Evolutionary conservation across 345 rosid genomes (phyloP), one percentile per base, ranked within the genome.

Genomic region (Eutrema yunnanense): DNA sequence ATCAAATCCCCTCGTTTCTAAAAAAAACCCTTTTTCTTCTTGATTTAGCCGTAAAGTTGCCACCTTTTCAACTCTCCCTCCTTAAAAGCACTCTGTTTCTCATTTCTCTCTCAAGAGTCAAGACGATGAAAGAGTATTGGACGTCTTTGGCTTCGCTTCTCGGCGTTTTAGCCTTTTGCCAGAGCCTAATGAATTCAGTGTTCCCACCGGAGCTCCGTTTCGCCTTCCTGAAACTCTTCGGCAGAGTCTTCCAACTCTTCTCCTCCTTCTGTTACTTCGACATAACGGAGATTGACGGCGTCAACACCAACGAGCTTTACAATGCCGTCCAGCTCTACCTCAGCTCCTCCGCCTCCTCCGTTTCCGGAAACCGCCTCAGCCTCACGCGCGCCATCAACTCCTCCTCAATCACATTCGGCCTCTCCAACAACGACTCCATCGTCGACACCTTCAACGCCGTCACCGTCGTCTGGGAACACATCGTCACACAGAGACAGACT

Each of bases 271-370:
- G 87, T 64, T 90, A 90, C 87, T 92, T 84, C 53, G 98, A 92
- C 79, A 90, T 90, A 67, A 90, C 96, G 0, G 96, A 92, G 81
- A 88, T 86, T 73, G 92, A 90, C 72, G 98, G 96, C 54, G 93
- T 92, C 54, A 90, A 92, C 86, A 90, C 98, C 82, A 90, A 92
- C 87, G 96, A 92, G 80, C 98, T 92, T 75, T 92, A 92, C 82
- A 82, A 83, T 88, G 98, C 96, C 14, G 93, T 88, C 72, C 96
- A 92, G 79, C 87, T 92, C 52, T 92, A 92, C 80, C 81, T 92
- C 0, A 82, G 89, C 84, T 84, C 90, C 65, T 84, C 82, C 9
- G 80, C 83, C 40, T 84, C 90, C 61, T 60, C 66, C 65, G 32
- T 60, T 12, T 40, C 81, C 73, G 92, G 53, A 2, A 62, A 62